Evolutionary conservation across 768 basidiomycete species (phyloP), one percentile per base, ranked within the genome.

Genomic region (Suillus fuscotomentosus): DNA sequence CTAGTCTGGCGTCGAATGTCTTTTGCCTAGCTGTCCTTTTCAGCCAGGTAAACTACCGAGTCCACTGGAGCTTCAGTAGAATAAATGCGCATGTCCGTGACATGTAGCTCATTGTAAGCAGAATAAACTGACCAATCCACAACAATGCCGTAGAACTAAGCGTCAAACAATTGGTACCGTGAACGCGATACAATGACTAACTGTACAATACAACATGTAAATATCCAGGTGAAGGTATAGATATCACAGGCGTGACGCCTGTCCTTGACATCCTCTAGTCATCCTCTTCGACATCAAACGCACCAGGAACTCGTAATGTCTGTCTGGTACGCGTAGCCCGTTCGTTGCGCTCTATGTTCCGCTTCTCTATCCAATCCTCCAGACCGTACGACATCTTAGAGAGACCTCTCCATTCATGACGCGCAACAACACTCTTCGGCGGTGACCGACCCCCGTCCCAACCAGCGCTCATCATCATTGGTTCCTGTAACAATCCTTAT

Each of bases 401-500:
- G 62, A 96, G 78, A 7, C 96, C 95, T 77, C 96, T 97, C 94
- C 95, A 99, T 77, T 98, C 94, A 69, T 99, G 97, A 68, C 91
- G 83, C 6, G 96, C 97, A 27, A 99, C 85, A 50, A 88, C 83
- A 43, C 94, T 95, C 57, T 59, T 59, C 39, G 57, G 41, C 3
- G 10, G 42, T 11, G 57, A 42, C 13, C 13, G 57, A 14, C 89
- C 87, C 22, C 83, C 84, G 50, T 90, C 88, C 97, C 97, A 99
- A 3, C 88, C 95, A 7, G 92, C 93, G 67, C 91, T 95, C 88
- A 99, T 91, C 55, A 99, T 73, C 24, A 91, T 88, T 45, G 97
- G 95, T 81, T 96, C 90, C 86, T 91, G 73, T 17, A 50, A 43
- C 14, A 50, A 17, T 43, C 24, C 8, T 17, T 27, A 67, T 67